phyloP scores from a whole-genome alignment of 2,329 filamentous ascomycete genomes.

The Dryadomyces quercivorus region DNA sequence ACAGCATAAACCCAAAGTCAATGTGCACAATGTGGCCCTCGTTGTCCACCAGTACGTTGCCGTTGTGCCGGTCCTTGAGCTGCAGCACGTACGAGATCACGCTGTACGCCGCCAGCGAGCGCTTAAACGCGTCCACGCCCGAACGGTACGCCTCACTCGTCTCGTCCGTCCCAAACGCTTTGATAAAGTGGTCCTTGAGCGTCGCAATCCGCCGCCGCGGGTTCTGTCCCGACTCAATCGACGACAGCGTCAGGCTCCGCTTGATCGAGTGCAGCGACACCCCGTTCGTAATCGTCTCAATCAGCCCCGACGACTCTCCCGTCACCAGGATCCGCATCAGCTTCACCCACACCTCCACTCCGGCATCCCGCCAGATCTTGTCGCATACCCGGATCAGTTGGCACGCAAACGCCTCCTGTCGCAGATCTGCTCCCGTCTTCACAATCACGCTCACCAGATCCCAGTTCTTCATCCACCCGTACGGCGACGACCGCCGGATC shows the following conservation, averaged over 20 bases:
- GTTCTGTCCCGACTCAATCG: constrained; percentile 60
- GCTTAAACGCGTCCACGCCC: constrained; percentile 67
- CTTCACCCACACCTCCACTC: constrained; percentile 75
- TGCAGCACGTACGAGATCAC: constrained; percentile 76
- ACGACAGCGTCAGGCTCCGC: constrained; percentile 64
- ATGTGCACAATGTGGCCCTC: constrained; percentile 82
- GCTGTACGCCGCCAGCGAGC: constrained; percentile 75
- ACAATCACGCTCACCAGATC: constrained; percentile 78
- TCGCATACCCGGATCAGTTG: constrained; percentile 73
- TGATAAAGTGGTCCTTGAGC: constrained; percentile 69
- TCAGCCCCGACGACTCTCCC: constrained; percentile 70
- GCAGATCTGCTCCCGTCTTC: constrained; percentile 71
- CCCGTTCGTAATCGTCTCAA: constrained; percentile 81
- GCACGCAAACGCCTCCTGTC: constrained; percentile 78
- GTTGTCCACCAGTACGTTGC: constrained; percentile 75
- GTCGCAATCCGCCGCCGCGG: constrained; percentile 66
- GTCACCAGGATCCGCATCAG: constrained; percentile 79
- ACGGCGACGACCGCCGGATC: constrained; percentile 71
- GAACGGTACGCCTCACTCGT: constrained; percentile 58
- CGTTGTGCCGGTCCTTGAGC: constrained; percentile 77
- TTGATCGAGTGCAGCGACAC: constrained; percentile 81
- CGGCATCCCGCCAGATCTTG: constrained; percentile 68
- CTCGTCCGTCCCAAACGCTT: constrained; percentile 59
- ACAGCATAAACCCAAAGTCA: constrained; percentile 84
- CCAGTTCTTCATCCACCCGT: constrained; percentile 86